A percentile compares a stretch with the other conserved stretches of the same genome.
phyloP scores from a whole-genome alignment of 768 basidiomycete species.

The Basidioascus undulatus region DNA sequence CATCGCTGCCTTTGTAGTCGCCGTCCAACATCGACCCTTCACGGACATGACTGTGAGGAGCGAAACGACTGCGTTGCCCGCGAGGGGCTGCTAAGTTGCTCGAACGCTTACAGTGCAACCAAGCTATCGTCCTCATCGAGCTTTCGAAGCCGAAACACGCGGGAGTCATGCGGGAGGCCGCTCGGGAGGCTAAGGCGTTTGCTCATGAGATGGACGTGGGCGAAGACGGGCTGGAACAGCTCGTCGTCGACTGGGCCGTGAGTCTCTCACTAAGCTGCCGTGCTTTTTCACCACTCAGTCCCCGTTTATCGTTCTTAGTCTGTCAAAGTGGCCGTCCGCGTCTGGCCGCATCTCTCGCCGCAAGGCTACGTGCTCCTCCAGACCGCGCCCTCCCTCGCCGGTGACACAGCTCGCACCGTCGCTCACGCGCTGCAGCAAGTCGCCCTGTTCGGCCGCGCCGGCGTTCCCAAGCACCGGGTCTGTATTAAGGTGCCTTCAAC shows the following conservation, averaged over 20 bases:
- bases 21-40: conserved; percentile 6
- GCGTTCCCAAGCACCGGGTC: conserved; percentile 8
- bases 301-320: conserved; percentile 1
- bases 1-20: not conserved
- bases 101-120: not conserved
- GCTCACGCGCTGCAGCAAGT: conserved; percentile 10
- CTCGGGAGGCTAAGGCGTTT: conserved; percentile 4
- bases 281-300: not conserved
- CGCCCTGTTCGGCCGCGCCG: conserved; percentile 4
- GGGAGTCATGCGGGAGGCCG: conserved; percentile 5
- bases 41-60: conserved; percentile 12
- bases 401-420: conserved; percentile 7
- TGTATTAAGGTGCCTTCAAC: conserved; percentile 15
- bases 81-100: not conserved
- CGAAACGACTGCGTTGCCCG: conserved; percentile 1
- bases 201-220: not conserved
- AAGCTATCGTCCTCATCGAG: conserved; percentile 10
- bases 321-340: conserved; percentile 8
- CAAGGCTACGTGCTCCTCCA: conserved; percentile 8
- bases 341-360: conserved; percentile 3
- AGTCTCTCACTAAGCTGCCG: not conserved
- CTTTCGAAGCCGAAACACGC: conserved; percentile 5
- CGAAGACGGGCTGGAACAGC: conserved; percentile 2
- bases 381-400: conserved; percentile 8
- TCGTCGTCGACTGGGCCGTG: conserved; percentile 12